A percentile compares a stretch with the other conserved stretches of the same genome.
These are phyloP conservation scores for Papiliotrema nemorosa DNA, from an alignment of 1,284 basidiomycete genomes.

Conservation along the genomic window DNA sequence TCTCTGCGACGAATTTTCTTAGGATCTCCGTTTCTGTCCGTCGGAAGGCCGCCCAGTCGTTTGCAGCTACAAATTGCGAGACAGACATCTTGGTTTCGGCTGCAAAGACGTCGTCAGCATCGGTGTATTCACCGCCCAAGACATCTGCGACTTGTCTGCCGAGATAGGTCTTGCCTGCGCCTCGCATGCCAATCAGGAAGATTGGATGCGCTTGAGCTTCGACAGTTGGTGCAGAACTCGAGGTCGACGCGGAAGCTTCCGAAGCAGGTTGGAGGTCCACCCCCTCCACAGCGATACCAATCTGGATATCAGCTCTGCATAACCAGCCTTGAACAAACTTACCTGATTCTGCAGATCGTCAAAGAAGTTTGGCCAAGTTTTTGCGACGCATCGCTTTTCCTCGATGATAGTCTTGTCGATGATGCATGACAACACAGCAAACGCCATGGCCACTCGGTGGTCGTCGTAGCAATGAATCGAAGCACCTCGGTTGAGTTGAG, in stretches of 20 bases:
- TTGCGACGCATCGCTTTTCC: conserved; percentile 97
- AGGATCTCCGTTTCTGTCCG: conserved; percentile 60
- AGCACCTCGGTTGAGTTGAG: conserved; percentile 62
- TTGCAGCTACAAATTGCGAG: conserved; percentile 69
- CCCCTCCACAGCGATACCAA: conserved; percentile 83
- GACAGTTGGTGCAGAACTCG: conserved; percentile 29
- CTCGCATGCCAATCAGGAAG: conserved; percentile 92
- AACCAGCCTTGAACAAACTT: conserved; percentile 10
- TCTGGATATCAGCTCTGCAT: conserved; percentile 53
- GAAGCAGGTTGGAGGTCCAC: conserved; percentile 60
- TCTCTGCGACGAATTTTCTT: conserved; percentile 59
- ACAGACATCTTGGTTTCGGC: conserved; percentile 62
- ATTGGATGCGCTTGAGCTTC: conserved; percentile 60
- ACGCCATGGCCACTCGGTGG: conserved; percentile 98
- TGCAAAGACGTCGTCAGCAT: conserved; percentile 82
- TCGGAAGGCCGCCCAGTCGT: conserved; percentile 78
- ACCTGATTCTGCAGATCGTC: conserved; percentile 94
- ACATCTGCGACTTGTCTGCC: conserved; percentile 72
- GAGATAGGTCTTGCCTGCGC: conserved; percentile 90
- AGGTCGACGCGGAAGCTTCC: conserved; percentile 51
- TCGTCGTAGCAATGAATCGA: conserved; percentile 96
- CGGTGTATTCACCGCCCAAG: conserved; percentile 74
- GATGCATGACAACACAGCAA: conserved; percentile 78
- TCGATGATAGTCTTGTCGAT: conserved; percentile 76
- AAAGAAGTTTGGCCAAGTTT: conserved; percentile 99